Base-by-base conservation (phyloP, 2,329 filamentous ascomycete genomes). In the Stagonosporopsis rhizophila region DNA sequence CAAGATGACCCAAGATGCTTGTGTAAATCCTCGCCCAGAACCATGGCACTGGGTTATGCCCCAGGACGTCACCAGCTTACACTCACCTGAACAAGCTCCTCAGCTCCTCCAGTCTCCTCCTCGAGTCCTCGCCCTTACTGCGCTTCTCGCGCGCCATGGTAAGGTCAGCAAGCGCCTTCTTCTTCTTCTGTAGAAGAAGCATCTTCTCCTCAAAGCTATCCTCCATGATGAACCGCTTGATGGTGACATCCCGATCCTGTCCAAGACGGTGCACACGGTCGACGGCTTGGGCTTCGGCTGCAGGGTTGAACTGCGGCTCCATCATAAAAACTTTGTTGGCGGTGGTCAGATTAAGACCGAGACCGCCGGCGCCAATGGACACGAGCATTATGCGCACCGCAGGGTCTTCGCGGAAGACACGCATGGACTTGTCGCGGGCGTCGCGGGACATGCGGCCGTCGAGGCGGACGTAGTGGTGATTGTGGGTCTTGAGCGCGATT, bases 261-360 rank as follows among this genome's bases (percentile, higher is more conserved):
- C 95, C 75, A 0, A 77, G 52, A 7, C 75, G 62, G 48, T 77
- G 74, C 2, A 99, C 91, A 27, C 95, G 91, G 73, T 98, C 95
- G 7, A 98, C 85, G 2, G 95, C 95, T 77, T 99, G 95, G 5
- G 92, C 91, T 75, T 99, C 94, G 0, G 93, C 92, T 0, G 92
- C 93, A 0, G 95, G 95, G 70, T 99, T 99, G 80, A 94, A 99
- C 72, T 97, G 93, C 5, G 95, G 95, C 74, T 99, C 95, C 94
- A 99, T 98, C 68, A 98, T 90, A 74, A 95, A 98, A 14, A 96
- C 94, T 52, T 86, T 89, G 72, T 88, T 95, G 28, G 89, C 94
- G 0, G 90, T 83, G 0, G 93, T 97, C 51, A 98, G 80, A 71
- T 98, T 98, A 35, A 98, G 86, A 14, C 94, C 94, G 15, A 97